These are phyloP conservation scores for Dionaea muscipula DNA, from an alignment of 179 eudicot species.

Conservation along the genomic window DNA sequence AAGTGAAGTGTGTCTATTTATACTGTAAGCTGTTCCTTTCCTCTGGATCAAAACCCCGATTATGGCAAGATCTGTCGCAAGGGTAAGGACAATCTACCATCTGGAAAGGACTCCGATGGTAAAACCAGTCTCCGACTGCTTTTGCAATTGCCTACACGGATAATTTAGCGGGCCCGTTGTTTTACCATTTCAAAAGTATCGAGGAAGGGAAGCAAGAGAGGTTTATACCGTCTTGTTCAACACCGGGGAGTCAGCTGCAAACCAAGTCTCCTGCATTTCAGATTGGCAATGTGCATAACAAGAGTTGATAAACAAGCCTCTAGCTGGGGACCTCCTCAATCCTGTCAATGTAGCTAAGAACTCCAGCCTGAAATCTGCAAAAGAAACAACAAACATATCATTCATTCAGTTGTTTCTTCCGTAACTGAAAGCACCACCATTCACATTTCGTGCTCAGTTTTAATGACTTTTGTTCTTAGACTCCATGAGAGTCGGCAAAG, in stretches of 20 bases:
- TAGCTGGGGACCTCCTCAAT: conserved; percentile 15
- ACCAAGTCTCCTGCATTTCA: conserved; percentile 68
- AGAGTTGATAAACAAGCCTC: conserved; percentile 35
- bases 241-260: conserved; percentile 38
- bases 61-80: conserved; percentile 63
- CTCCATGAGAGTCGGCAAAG: too few species aligned
- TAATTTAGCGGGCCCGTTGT: background rate
- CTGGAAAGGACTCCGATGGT: conserved; percentile 39
- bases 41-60: conserved; percentile 38
- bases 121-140: conserved; percentile 82
- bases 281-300: conserved; percentile 43
- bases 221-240: conserved; percentile 31
- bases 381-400: too few species aligned
- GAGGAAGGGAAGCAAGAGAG: too few species aligned
- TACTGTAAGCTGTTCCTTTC: conserved; percentile 23
- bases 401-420: too few species aligned
- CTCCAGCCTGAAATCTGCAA: conserved; percentile 23
- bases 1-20: too few species aligned
- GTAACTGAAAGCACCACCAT: too few species aligned
- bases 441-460: too few species aligned
- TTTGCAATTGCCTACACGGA: conserved; percentile 50
- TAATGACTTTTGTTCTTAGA: too few species aligned
- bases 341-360: conserved; percentile 27
- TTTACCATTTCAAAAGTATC: background rate
- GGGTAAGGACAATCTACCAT: conserved; percentile 69